Evolutionary conservation across 352 stramenopile genomes (phyloP), one percentile per base, ranked within the genome.

Genomic region (Stramenopiles sp.): DNA sequence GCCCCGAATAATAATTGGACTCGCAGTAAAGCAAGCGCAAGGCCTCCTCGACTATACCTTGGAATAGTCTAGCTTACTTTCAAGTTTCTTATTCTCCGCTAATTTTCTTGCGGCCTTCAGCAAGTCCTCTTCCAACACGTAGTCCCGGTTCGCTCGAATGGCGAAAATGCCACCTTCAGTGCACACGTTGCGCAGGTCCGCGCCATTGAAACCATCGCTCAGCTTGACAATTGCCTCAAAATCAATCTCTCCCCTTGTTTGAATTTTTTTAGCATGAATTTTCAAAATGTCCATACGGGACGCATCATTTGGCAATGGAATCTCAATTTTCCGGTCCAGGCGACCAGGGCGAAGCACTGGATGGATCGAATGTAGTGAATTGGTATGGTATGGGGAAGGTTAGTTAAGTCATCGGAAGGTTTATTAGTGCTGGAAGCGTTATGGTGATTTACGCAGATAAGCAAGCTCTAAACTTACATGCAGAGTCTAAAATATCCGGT

Each of bases 101-200:
- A 99, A 92, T 90, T 99, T 99, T 81, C 97, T 91, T 76, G 95
- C 96, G 0, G 96, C 96, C 90, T 99, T 99, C 95, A 99, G 99
- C 86, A 99, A 99, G 86, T 99, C 97, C 85, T 99, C 96, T 85
- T 99, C 96, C 27, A 99, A 86, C 30, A 99, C 95, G 89, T 99
- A 99, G 84, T 98, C 95, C 71, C 97, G 90, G 86, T 99, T 95
- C 7, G 91, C 93, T 75, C 97, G 92, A 86, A 99, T 99, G 31
- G 97, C 97, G 89, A 99, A 99, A 82, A 99, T 88, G 78, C 90
- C 90, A 7, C 90, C 90, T 82, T 95, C 90, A 0, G 90, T 95
- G 89, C 95, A 98, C 84, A 99, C 94, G 86, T 99, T 99, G 44
- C 96, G 92, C 87, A 99, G 97, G 88, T 99, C 97, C 27, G 97